phyloP scores from a whole-genome alignment of 2,329 filamentous ascomycete genomes.

The Biscogniauxia marginata region DNA sequence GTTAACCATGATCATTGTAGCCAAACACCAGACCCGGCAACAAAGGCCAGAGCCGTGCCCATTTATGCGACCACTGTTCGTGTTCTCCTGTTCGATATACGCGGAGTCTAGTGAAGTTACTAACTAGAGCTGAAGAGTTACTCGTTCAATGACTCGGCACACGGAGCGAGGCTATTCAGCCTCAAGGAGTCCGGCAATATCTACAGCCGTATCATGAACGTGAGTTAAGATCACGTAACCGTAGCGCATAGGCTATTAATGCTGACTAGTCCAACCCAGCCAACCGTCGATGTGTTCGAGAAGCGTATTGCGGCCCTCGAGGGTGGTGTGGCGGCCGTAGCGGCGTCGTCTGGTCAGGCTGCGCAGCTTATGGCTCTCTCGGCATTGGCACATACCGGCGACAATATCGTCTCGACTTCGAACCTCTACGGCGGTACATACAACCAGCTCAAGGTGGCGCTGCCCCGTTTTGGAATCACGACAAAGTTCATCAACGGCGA shows the following conservation, averaged over 20 bases:
- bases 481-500: constrained; percentile 89
- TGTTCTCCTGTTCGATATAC: constrained; percentile 12
- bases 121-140: constrained; percentile 60
- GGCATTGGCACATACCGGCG: constrained; percentile 80
- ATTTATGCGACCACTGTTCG: constrained; percentile 86
- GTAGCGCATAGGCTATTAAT: not conserved
- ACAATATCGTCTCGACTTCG: constrained; percentile 89
- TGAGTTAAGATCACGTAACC: constrained; percentile 34
- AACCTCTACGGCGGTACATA: constrained; percentile 95
- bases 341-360: constrained; percentile 80
- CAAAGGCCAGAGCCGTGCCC: constrained; percentile 86
- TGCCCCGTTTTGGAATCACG: constrained; percentile 81
- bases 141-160: constrained; percentile 93
- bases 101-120: not conserved
- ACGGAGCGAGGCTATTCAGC: constrained; percentile 90
- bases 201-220: constrained; percentile 95
- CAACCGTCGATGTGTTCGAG: constrained; percentile 93
- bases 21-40: constrained; percentile 75
- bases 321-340: constrained; percentile 83
- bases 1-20: constrained; percentile 41
- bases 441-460: constrained; percentile 92
- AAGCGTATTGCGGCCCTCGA: constrained; percentile 95
- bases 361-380: constrained; percentile 90
- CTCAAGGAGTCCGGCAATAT: constrained; percentile 98
- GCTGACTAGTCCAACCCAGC: constrained; percentile 46